Evolutionary conservation across 768 basidiomycete genomes (phyloP), one percentile per base, ranked within the genome.

Genomic region (Trametes coccinea): DNA sequence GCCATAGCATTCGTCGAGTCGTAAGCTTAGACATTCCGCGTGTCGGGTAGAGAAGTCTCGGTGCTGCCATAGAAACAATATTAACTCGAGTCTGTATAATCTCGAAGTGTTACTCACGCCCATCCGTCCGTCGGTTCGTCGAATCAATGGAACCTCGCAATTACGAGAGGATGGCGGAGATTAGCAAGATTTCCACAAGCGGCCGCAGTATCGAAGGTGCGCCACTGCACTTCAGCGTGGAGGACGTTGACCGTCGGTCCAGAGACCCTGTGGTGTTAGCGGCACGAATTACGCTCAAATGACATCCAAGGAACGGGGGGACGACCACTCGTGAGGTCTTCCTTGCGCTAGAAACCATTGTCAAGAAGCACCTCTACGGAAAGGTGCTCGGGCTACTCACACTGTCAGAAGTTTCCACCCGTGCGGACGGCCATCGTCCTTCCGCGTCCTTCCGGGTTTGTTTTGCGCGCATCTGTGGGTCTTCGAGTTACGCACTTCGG

Each of bases 261-360:
- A 30, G 13, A 17, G 7, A 49, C 48, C 29, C 48, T 27, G 30
- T 13, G 6, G 30, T 41, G 31, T 29, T 14, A 7, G 2, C 30
- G 39, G 29, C 29, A 8, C 33, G n/a, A 50, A 51, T 52, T 33
- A 37, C 57, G 49, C 41, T 27, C n/a, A 40, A 52, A 44, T 52
- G 57, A 5, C 57, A 37, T 44, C 17, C 31, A 45, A 59, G 49
- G 57, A 59, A 51, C 57, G 43, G 27, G 57, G 57, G 57, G 41
- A 27, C 11, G 10, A 7, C 2, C 8, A 9, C 11, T 7, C 6
- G 3, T 34, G 5, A 11, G 16, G n/a, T 9, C 40, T 44, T 51
- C 57, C 41, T 22, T 49, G 13, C 6, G 49, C 49, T 51, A 59
- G 57, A 59, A 51, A 40, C n/a, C 31, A 56, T 30, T n/a, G 13